Percentiles rank a stretch among this genome's conserved stretches.
phyloP scores from a whole-genome alignment of 2,329 filamentous ascomycete species.

The Talaromyces verruculosus region DNA sequence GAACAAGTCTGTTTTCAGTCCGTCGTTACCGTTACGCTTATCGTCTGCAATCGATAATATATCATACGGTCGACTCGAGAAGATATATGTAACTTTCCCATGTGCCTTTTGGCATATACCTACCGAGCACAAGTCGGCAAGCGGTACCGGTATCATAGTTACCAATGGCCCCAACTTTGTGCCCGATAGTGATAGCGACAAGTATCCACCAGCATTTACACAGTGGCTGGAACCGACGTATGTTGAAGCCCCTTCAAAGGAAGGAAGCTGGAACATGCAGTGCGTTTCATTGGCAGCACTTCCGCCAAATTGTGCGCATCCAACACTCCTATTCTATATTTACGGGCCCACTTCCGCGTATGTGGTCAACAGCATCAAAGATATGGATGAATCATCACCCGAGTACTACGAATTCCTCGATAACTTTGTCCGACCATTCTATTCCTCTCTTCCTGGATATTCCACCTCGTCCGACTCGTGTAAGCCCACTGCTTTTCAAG shows the following conservation, averaged over 20 bases:
- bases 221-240: slow-evolving; percentile 75
- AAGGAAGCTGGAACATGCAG: slow-evolving; percentile 70
- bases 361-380: slow-evolving; percentile 38
- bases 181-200: slow-evolving; percentile 9
- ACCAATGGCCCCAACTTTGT: slow-evolving; percentile 13
- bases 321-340: slow-evolving; percentile 77
- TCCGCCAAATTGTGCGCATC: slow-evolving; percentile 60
- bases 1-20: slow-evolving; percentile 47
- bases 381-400: slow-evolving; percentile 39
- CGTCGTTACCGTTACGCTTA: slow-evolving; percentile 45
- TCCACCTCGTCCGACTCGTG: slow-evolving; percentile 55
- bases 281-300: slow-evolving; percentile 74
- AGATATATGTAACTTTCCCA: slow-evolving; percentile 66
- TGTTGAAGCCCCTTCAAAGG: slow-evolving; percentile 57
- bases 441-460: slow-evolving; percentile 71
- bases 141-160: slow-evolving; percentile 18
- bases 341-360: slow-evolving; percentile 46
- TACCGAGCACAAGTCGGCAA: slow-evolving; percentile 26
- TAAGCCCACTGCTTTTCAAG: slow-evolving; percentile 61
- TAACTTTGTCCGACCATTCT: slow-evolving; percentile 75
- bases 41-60: slow-evolving; percentile 49
- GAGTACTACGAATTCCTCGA: slow-evolving; percentile 58
- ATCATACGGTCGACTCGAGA: slow-evolving; percentile 50
- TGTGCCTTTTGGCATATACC: slow-evolving; percentile 69
- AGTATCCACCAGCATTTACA: slow-evolving; percentile 62